These are phyloP conservation scores for Malassezia globosa DNA, from an alignment of 1,284 basidiomycete species.

Conservation along the genomic window DNA sequence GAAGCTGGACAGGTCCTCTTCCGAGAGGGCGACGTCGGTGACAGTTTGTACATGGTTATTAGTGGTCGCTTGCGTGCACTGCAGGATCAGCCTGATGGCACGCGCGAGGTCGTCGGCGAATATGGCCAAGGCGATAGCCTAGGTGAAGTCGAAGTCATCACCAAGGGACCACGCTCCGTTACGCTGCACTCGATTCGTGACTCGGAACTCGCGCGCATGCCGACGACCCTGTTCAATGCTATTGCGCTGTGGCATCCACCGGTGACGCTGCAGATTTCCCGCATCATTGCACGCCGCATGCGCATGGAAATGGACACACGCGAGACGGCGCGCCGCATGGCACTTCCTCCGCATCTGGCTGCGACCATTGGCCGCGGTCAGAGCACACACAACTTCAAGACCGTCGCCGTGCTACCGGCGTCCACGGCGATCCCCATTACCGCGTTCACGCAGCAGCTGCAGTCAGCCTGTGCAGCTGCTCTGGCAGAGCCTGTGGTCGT, in stretches of 20 bases:
- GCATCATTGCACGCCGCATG: conserved; percentile 85
- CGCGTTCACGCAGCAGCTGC: conserved; percentile 40
- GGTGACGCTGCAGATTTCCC: conserved; percentile 86
- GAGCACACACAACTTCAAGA: conserved; percentile 84
- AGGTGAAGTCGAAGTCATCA: conserved; percentile 90
- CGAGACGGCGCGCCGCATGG: conserved; percentile 18
- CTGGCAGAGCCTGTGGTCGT: conserved; percentile 38
- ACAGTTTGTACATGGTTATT: conserved; percentile 94
- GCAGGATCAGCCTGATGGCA: conserved; percentile 50
- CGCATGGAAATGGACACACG: conserved; percentile 58
- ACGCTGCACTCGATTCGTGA: conserved; percentile 97
- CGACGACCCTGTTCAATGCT: conserved; percentile 91
- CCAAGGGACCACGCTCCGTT: conserved; percentile 70
- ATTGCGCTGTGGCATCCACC: conserved; percentile 70
- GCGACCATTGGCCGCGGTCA: conserved; percentile 51
- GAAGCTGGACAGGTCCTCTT: conserved; percentile 81
- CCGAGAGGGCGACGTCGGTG: conserved; percentile 75
- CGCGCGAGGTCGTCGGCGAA: conserved; percentile 72
- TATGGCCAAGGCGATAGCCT: conserved; percentile 72
- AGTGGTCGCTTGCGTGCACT: conserved; percentile 82
- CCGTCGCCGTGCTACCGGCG: conserved; percentile 63
- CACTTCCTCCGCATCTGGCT: conserved; percentile 27
- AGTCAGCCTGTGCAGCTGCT: conserved; percentile 36
- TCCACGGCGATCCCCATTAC: conserved; percentile 50
- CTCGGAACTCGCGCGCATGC: conserved; percentile 94